These are phyloP conservation scores for Ganoderma sp. DNA, from an alignment of 1,284 basidiomycete genomes.

Conservation along the genomic window DNA sequence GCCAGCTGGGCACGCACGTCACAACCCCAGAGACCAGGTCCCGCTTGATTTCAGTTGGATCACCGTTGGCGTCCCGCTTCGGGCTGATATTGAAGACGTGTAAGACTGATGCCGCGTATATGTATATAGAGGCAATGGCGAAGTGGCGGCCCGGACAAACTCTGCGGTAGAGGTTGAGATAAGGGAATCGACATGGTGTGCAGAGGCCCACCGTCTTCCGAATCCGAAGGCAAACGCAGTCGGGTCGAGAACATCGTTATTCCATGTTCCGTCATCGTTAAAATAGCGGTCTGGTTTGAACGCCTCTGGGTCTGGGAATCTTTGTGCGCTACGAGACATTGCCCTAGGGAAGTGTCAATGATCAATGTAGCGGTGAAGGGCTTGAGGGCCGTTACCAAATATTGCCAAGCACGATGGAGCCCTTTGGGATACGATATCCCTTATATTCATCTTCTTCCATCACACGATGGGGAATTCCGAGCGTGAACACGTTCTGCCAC, in stretches of 20 bases:
- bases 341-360: conserved; percentile 24
- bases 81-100: conserved; percentile 31
- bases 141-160: conserved; percentile 31
- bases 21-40: conserved; percentile 30
- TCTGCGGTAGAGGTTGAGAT: conserved; percentile 4
- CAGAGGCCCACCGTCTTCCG: conserved; percentile 23
- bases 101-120: conserved; percentile 30
- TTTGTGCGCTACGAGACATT: conserved; percentile 24
- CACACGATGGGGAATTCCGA: conserved; percentile 31
- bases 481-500: conserved; percentile 42
- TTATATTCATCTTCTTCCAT: conserved; percentile 35
- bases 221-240: conserved; percentile 33
- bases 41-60: conserved; percentile 14
- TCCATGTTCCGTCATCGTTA: conserved; percentile 21
- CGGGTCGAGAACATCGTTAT: conserved; percentile 22
- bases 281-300: conserved; percentile 34
- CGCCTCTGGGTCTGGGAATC: conserved; percentile 27
- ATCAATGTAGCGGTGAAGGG: background rate
- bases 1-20: conserved; percentile 17
- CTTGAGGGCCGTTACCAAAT: conserved; percentile 23
- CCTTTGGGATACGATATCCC: conserved; percentile 35
- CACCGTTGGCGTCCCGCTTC: conserved; percentile 18
- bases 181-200: background rate
- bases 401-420: conserved; percentile 34
- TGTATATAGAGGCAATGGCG: conserved; percentile 30